Base-by-base conservation (phyloP, 441 rosid species). In the Biscutella laevigata region DNA sequence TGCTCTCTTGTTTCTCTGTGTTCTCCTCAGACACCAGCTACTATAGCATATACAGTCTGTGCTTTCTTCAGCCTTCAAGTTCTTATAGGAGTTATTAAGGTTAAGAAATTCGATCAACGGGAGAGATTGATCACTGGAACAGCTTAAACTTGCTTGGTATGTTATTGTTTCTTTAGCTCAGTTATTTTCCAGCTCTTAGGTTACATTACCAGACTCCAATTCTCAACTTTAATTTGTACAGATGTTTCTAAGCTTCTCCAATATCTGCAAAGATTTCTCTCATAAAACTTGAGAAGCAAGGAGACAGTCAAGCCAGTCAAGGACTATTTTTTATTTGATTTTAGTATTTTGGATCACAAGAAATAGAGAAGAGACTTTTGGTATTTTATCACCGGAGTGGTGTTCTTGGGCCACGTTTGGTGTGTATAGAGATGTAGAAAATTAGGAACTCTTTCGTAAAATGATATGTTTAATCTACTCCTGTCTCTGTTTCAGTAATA, bases 81-180 rank as follows among this genome's bases (percentile, higher is more conserved):
- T 47, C 78, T 92, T 46, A 40, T 88, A 2, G 97, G 97, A 52
- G 35, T 92, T 47, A 60, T 92, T 54, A 86, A 84, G 74, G 90
- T 92, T 50, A 88, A 86, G 61, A 86, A 71, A 50, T 72, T 92
- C 6, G 96, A 92, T 55, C 82, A 82, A 72, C 84, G 75, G 46
- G 96, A 92, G 70, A 83, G 73, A 67, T 67, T 92, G 62, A 86
- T 92, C 58, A 82, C 95, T 5, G 99, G 99, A 74, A 92, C 92
- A 55, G 94, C 99, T 51, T 91, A 71, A 8, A 2, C 48, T 19
- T 59, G 34, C 22, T 59, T 40, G 66, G 71, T 66, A 53, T 56
- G 63, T 24, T 14, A 4, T 14, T 33, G 28, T 29, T 22, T 17
- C 17, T 37, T 3, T 17, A 17, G 20, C 20, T 17, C 20, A 17